These are phyloP conservation scores for Sphagnurus paluster DNA, from an alignment of 1,284 basidiomycete genomes.

Conservation along the genomic window DNA sequence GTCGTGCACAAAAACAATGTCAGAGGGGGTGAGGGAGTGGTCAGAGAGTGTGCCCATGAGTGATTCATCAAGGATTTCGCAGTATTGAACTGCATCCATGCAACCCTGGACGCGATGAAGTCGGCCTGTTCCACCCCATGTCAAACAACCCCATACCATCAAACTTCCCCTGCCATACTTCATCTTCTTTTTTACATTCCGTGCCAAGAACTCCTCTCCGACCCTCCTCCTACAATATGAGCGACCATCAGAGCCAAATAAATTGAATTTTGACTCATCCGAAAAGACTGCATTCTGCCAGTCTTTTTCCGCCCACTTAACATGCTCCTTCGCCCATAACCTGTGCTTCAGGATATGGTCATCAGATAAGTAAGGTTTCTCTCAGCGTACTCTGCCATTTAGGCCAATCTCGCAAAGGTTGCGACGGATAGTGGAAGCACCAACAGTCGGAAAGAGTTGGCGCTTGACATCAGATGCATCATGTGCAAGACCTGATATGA, in stretches of 20 bases:
- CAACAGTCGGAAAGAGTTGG: not conserved
- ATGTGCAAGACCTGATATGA: not conserved
- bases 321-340: not conserved
- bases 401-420: not conserved
- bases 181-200: slow-evolving; percentile 16
- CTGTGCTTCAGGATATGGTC: not conserved
- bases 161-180: slow-evolving; percentile 27
- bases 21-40: slow-evolving; percentile 21
- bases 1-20: slow-evolving; percentile 29
- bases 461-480: not conserved
- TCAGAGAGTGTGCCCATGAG: slow-evolving; percentile 27
- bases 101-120: slow-evolving; percentile 22
- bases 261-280: slow-evolving; percentile 24
- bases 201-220: slow-evolving; percentile 18
- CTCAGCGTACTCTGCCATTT: not conserved
- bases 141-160: slow-evolving; percentile 32
- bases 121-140: not conserved
- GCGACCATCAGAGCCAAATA: slow-evolving; percentile 27
- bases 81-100: slow-evolving; percentile 26
- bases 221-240: slow-evolving; percentile 19
- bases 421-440: not conserved
- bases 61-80: slow-evolving; percentile 24
- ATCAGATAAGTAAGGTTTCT: not conserved
- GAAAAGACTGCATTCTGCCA: slow-evolving; percentile 13
- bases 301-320: not conserved